Evolutionary conservation across 192 early-diverging fungal species (phyloP).

Genomic region (Funneliformis mosseae): DNA sequence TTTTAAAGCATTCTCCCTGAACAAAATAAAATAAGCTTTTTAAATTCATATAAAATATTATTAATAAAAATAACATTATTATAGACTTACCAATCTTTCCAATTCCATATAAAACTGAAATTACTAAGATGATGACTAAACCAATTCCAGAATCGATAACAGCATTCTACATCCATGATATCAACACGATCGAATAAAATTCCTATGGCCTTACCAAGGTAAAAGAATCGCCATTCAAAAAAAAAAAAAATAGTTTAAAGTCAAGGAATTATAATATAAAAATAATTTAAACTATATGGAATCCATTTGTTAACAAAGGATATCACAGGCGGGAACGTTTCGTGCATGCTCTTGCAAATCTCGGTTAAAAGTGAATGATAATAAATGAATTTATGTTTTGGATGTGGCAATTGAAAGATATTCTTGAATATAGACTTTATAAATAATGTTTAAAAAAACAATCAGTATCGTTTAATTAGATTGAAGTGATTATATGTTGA

Average conservation of each 20-base stretch:
- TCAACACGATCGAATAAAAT: slow-evolving; percentile 67
- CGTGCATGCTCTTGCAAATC: slow-evolving; percentile 64
- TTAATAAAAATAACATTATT: not conserved
- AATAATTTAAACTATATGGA: not conserved
- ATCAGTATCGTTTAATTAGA: not conserved
- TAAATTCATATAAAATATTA: not conserved
- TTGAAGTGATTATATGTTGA: not conserved
- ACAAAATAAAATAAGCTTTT: not conserved
- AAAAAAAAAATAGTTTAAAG: not conserved
- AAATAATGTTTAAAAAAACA: not conserved
- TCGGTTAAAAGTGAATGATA: slow-evolving; percentile 75
- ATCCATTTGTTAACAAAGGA: slow-evolving; percentile 38
- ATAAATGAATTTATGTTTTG: slow-evolving; percentile 66
- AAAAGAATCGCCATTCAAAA: not conserved
- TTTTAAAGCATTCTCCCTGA: slow-evolving; percentile 57
- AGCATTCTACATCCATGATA: slow-evolving; percentile 83
- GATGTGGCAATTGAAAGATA: slow-evolving; percentile 54
- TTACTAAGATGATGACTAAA: slow-evolving; percentile 93
- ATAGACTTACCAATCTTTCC: slow-evolving; percentile 72
- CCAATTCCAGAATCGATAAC: slow-evolving; percentile 83
- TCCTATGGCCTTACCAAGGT: slow-evolving; percentile 53
- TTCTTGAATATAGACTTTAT: slow-evolving; percentile 47
- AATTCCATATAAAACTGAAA: slow-evolving; percentile 89
- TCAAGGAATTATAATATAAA: slow-evolving; percentile 20
- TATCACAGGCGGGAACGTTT: slow-evolving; percentile 64